phyloP scores from a whole-genome alignment of 495 filamentous ascomycete species.

The Tuber calosporum region DNA sequence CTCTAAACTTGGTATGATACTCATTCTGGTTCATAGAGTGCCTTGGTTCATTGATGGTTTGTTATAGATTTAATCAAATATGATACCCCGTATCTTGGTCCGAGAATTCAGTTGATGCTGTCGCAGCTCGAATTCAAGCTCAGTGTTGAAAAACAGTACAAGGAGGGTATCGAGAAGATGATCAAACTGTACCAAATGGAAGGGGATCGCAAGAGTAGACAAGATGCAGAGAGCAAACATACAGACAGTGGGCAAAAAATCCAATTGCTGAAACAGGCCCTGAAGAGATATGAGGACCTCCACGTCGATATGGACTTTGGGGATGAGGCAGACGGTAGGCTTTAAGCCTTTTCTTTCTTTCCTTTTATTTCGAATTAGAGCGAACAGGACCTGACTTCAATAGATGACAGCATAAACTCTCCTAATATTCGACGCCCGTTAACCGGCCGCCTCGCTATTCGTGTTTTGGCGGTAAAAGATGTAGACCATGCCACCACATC shows the following conservation, averaged over 20 bases:
- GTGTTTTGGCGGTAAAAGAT: slow-evolving; percentile 80
- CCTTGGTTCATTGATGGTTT: slow-evolving; percentile 28
- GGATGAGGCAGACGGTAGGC: slow-evolving; percentile 76
- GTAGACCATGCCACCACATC: slow-evolving; percentile 87
- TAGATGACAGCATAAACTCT: slow-evolving; percentile 93
- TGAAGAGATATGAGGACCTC: slow-evolving; percentile 95
- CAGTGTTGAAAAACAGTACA: slow-evolving; percentile 98
- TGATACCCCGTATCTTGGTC: slow-evolving; percentile 89
- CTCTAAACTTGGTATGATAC: slow-evolving; percentile 77
- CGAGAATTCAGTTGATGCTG: slow-evolving; percentile 97
- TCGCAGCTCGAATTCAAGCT: slow-evolving; percentile 98
- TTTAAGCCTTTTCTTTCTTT: neutral
- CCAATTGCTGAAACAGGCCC: slow-evolving; percentile 83
- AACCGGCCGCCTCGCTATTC: slow-evolving; percentile 77
- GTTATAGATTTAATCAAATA: slow-evolving; percentile 91
- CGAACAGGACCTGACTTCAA: slow-evolving; percentile 21
- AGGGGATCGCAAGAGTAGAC: slow-evolving; percentile 90
- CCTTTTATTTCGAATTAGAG: neutral
- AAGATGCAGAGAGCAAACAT: slow-evolving; percentile 78
- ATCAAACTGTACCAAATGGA: slow-evolving; percentile 94
- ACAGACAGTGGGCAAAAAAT: slow-evolving; percentile 98
- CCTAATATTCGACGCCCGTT: slow-evolving; percentile 91
- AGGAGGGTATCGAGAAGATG: slow-evolving; percentile 99
- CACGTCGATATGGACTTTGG: slow-evolving; percentile 83
- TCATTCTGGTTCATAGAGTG: slow-evolving; percentile 18